phyloP scores from a whole-genome alignment of 495 filamentous ascomycete species.

The Aspergillus conjunctus region DNA sequence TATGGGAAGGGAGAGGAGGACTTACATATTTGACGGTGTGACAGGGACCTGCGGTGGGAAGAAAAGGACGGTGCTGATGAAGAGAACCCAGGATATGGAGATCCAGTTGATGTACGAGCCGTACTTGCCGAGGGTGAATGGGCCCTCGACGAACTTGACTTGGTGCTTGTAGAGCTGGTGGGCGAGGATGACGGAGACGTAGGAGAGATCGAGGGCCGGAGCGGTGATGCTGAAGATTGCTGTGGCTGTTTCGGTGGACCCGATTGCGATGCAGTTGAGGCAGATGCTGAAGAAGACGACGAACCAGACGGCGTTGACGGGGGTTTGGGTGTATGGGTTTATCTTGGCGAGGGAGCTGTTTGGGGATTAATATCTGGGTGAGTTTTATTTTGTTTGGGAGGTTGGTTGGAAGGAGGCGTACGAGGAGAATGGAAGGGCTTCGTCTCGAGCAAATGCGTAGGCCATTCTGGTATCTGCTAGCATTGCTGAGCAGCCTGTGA shows the following conservation, averaged over 20 bases:
- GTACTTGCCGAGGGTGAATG: conserved; percentile 65
- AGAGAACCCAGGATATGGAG: conserved; percentile 64
- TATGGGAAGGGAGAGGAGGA: not conserved
- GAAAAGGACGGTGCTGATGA: conserved; percentile 69
- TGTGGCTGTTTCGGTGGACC: conserved; percentile 64
- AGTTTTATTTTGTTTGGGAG: not conserved
- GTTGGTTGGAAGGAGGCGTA: conserved; percentile 29
- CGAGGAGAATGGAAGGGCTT: conserved; percentile 68
- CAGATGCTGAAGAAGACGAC: conserved; percentile 63
- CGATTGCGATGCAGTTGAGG: conserved; percentile 69
- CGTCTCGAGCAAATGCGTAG: conserved; percentile 70
- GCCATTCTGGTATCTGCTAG: conserved; percentile 73
- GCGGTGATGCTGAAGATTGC: conserved; percentile 74
- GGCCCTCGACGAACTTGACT: conserved; percentile 64
- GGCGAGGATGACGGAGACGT: conserved; percentile 68
- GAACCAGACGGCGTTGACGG: conserved; percentile 72
- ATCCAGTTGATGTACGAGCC: conserved; percentile 60
- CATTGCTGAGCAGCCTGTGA: conserved; percentile 72
- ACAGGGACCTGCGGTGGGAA: conserved; percentile 65
- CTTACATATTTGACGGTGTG: conserved; percentile 63
- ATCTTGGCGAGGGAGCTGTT: conserved; percentile 58
- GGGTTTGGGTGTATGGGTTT: conserved; percentile 60
- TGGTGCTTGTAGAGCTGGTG: conserved; percentile 59
- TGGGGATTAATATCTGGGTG: conserved; percentile 3
- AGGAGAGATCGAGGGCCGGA: conserved; percentile 68